Base-by-base conservation (phyloP, 1,284 basidiomycete species). In the Bjerkandera adusta region DNA sequence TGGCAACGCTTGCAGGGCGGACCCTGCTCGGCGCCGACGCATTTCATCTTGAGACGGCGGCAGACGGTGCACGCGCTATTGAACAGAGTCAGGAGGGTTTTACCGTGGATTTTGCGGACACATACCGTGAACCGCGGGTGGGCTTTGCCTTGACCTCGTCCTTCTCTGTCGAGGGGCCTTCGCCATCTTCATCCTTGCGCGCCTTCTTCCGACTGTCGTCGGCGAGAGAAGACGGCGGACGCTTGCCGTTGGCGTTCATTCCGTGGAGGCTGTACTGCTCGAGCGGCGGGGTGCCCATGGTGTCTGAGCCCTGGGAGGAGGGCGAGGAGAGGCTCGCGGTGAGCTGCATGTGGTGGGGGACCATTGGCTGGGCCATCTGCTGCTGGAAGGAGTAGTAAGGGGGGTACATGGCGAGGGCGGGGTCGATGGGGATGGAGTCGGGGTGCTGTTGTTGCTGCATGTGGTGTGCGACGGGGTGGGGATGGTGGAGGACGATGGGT, bases 1-100 rank as follows among this genome's bases (percentile, higher is more conserved):
- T 78, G 74, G 62, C 86, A 89, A 21, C 89, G 83, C 61, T 93
- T 94, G 70, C 94, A 97, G 1, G 94, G 92, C 0, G 91, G 90
- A 0, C 92, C 93, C 27, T 94, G 77, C 60, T 97, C 94, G 1
- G 92, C 91, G 29, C 89, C 93, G 15, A 97, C 92, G 57, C 96
- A 99, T 57, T 96, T 91, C 96, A 99, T 99, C 74, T 99, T 99
- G 53, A 98, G 83, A 39, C 93, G 86, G 26, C 96, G 84, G 66
- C 96, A 98, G 25, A 95, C 92, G 0, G 90, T 93, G 57, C 94
- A 97, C 0, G 94, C 94, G 43, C 92, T 92, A 55, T 24, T 20
- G 47, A 10, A 38, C 15, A 15, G 30, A 10, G 37, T 15, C 27
- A 16, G 27, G 52, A 29, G 36, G 47, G 36, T 32, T 43, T 43